Conservation (phyloP, 768 basidiomycete species). For the Serpula lacrymans region DNA sequence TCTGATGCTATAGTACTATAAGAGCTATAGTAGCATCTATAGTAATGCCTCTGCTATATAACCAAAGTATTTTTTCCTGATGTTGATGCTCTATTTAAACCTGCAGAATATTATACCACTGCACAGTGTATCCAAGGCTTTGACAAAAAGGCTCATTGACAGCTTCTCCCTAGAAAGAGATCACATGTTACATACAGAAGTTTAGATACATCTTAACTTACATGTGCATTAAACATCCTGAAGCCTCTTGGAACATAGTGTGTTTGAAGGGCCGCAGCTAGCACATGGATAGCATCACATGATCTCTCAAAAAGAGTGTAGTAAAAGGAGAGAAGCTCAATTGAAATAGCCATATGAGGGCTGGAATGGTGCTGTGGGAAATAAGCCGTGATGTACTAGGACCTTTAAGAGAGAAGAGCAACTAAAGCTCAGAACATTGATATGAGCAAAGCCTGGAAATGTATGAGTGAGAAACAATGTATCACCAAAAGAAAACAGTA, state of each 20-base stretch:
- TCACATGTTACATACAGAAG: too few species aligned
- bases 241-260: constrained; percentile 29
- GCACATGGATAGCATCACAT: constrained; percentile 31
- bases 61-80: constrained; percentile 3
- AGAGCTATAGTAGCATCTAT: too few species aligned
- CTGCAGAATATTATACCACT: constrained; percentile 23
- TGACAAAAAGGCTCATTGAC: constrained; percentile 28
- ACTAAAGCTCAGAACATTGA: constrained; percentile 14
- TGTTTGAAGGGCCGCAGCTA: constrained; percentile 25
- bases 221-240: constrained; percentile 10
- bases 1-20: too few species aligned
- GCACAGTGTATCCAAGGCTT: constrained; percentile 18
- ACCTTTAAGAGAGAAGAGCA: constrained; percentile 18
- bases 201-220: constrained; percentile 3
- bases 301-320: constrained; percentile 33
- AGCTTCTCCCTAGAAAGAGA: constrained; percentile 22
- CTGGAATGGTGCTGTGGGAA: constrained; percentile 24
- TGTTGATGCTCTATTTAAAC: constrained; percentile 11
- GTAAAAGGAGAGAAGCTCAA: constrained; percentile 32
- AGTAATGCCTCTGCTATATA: too few species aligned
- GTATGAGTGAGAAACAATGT: not conserved
- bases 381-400: constrained; percentile 29
- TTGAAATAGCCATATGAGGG: constrained; percentile 14
- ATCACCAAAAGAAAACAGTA: not conserved
- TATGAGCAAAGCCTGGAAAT: constrained; percentile 12